Base-by-base conservation (phyloP, 2,329 filamentous ascomycete species). In the Elsinoe australis region DNA sequence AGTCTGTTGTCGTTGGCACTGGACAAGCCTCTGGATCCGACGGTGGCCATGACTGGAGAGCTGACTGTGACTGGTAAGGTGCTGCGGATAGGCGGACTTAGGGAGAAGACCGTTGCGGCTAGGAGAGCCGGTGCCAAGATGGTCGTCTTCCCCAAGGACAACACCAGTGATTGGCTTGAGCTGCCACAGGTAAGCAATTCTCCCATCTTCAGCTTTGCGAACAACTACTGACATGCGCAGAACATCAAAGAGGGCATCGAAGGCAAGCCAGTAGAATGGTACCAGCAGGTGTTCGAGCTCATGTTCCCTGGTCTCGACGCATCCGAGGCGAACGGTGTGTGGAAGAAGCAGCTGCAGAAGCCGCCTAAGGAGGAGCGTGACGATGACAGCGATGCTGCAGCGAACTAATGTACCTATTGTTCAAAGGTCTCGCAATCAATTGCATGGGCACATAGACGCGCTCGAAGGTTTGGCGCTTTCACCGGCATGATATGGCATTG, bases 211-310 rank as follows among this genome's bases (percentile, higher is more conserved):
- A n/a, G 28, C 0, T 34, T n/a, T n/a, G n/a, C n/a, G n/a, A n/a
- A n/a, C 32, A n/a, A 33, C 19, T 28, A 29, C n/a, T 4, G 31
- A 10, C 5, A 26, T 17, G 35, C 34, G 28, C 64, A 98, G 92
- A 96, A 96, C 63, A 98, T 98, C 73, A 98, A 96, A 71, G 79
- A 94, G 61, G 89, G 88, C 56, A 86, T 98, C 53, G 83, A 95
- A 67, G 92, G 94, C 60, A 85, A 83, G 57, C 84, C 92, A 0
- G 90, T 90, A 14, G 82, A 78, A 61, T 98, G 92, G 92, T 98
- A 96, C 71, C 77, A 77, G 5, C 88, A 98, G 56, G 87, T 98
- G 44, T 96, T 95, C 64, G 78, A 90, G 54, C 75, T 95, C 52
- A 81, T 96, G 57, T 98, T 98, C 72, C 81, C 86, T 29, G 73